These are phyloP conservation scores for Arthrobotrys iridis DNA, from an alignment of 2,329 filamentous ascomycete species.

Conservation along the genomic window DNA sequence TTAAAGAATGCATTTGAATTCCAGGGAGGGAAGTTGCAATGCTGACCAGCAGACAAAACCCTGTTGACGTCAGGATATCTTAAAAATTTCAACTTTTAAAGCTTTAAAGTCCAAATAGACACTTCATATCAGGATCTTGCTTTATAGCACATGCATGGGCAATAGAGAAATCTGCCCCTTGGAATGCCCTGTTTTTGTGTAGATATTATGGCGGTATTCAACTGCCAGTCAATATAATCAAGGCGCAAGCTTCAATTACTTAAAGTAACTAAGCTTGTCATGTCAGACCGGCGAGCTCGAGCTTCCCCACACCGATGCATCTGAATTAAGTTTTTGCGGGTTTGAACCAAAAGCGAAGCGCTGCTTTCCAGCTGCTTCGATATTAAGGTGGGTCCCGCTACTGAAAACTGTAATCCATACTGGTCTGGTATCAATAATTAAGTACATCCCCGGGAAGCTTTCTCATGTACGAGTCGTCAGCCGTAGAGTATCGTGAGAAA, in stretches of 20 bases:
- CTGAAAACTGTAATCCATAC: not conserved
- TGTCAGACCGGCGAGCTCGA: not conserved
- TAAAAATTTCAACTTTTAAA: not conserved
- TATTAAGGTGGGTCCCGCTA: not conserved
- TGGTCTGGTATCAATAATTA: not conserved
- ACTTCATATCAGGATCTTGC: no score
- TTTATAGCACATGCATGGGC: no score
- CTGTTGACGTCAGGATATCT: constrained; percentile 7
- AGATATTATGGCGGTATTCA: no score
- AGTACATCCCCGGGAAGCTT: not conserved
- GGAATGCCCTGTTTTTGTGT: no score
- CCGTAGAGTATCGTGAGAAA: not conserved
- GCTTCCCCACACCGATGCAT: constrained; percentile 14
- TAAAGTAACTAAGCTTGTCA: not conserved
- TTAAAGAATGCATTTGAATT: no score
- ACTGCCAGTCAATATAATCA: no score
- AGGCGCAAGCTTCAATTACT: not conserved
- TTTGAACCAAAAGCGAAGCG: constrained; percentile 8
- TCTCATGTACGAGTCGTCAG: not conserved
- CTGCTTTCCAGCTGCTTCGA: constrained; percentile 20
- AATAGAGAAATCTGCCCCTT: no score
- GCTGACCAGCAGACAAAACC: not conserved
- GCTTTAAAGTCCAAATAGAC: not conserved
- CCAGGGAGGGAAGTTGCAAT: constrained; percentile 2
- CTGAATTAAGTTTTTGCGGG: no score